These are phyloP conservation scores for Rhizophagus sp. DNA, from an alignment of 192 early-diverging fungal species.

Conservation along the genomic window DNA sequence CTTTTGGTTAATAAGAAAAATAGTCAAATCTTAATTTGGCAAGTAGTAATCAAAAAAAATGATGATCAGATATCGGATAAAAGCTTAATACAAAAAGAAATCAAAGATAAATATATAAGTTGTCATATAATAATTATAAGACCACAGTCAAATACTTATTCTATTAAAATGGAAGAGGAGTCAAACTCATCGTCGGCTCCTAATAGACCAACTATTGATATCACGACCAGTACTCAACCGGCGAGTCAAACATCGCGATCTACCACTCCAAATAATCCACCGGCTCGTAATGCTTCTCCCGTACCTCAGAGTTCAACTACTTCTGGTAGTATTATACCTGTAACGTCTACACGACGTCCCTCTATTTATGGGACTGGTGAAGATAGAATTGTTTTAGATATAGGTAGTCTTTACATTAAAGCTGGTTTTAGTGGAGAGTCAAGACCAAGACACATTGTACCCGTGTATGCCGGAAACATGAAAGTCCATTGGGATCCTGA, in stretches of 20 bases:
- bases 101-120: too few relatives aligned
- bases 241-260: neutral
- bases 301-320: neutral
- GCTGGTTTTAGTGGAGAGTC: conserved; percentile 87
- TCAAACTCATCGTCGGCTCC: neutral
- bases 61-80: too few relatives aligned
- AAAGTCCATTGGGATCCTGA: conserved; percentile 30
- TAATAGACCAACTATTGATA: neutral
- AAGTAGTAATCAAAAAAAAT: neutral
- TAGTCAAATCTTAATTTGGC: neutral
- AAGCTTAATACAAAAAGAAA: too few relatives aligned
- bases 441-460: conserved; percentile 67
- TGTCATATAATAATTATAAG: too few relatives aligned
- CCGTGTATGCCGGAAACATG: conserved; percentile 48
- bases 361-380: conserved; percentile 73
- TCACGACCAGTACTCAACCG: neutral
- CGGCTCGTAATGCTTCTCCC: neutral
- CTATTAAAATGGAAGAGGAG: neutral
- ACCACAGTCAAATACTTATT: too few relatives aligned
- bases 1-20: too few relatives aligned
- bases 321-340: neutral
- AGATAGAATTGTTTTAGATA: conserved; percentile 85
- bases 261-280: neutral
- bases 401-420: conserved; percentile 79
- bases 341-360: conserved; percentile 37